Base-by-base conservation (phyloP, 495 filamentous ascomycete species). In the Neurospora hispaniola region DNA sequence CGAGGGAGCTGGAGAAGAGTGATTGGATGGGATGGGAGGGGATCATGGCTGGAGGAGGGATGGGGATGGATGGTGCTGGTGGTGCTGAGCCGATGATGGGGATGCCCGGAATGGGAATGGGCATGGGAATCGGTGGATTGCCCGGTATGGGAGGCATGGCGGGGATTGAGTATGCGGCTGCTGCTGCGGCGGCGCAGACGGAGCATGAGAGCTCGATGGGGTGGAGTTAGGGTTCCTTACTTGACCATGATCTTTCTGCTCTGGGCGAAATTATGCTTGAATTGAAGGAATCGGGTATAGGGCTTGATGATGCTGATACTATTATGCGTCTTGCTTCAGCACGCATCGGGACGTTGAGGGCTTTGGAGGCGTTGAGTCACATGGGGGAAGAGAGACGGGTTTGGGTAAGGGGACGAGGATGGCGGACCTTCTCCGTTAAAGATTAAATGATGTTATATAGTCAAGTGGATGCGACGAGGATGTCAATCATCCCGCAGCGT, bases 1-100 rank as follows among this genome's bases (percentile, higher is more conserved):
- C 88, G 23, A 84, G 93, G 62, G 96, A 99, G 83, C 82, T 98
- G 72, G 95, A 95, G 81, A 92, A 90, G 79, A 71, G 71, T 11
- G 75, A 77, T 90, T 96, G 87, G 89, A 89, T 38, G 80, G 71
- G 73, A 81, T 66, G 54, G 54, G 54, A 66, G 39, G 70, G 70
- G 16, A 71, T 59, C 20, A 54, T 66, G 66, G 73, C 71, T 9
- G 72, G 59, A 27, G n/a, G 31, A 18, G 40, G 72, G 3, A 23
- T 42, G 44, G 69, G 27, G 10, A 43, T 71, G 72, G 44, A 71
- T 23, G 48, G 69, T 27, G 27, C 27, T 38, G 54, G 54, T 66
- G 54, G 54, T 66, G 27, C 54, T 66, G 54, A 66, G 54, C 43
- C 8, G 46, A 72, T 66, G 74, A 74, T 72, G 39, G 39, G 39